phyloP scores from a whole-genome alignment of 176 grass and related monocot species.

The Triticum turgidum region DNA sequence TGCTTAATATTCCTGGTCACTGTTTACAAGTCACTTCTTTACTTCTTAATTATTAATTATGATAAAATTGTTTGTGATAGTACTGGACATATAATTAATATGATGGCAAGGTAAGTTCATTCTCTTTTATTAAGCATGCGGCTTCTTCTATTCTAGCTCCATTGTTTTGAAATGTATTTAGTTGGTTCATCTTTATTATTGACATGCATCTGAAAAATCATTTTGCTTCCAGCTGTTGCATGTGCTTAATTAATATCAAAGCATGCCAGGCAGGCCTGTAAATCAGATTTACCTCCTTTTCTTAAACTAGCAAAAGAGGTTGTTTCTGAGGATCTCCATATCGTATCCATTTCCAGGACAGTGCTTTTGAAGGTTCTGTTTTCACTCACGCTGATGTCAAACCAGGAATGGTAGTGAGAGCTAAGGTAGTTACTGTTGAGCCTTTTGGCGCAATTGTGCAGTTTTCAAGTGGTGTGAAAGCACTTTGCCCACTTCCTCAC shows the following conservation, averaged over 20 bases:
- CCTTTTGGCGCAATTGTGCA: constrained; percentile 76
- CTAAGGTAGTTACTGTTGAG: constrained; percentile 75
- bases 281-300: neutral
- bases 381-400: constrained; percentile 99
- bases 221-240: neutral
- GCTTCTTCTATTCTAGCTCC: neutral
- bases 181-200: neutral
- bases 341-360: constrained; percentile 61
- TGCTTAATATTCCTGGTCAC: neutral
- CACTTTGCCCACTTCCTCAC: constrained; percentile 84
- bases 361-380: constrained; percentile 95
- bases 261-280: neutral
- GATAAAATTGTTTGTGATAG: neutral
- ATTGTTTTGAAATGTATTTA: neutral
- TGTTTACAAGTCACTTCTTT: neutral
- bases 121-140: neutral
- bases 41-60: neutral
- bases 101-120: neutral
- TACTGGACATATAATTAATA: neutral
- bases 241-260: neutral
- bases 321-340: constrained; percentile 1
- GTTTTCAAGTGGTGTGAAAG: constrained; percentile 94
- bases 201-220: neutral
- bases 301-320: neutral
- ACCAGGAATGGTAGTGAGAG: constrained; percentile 89